phyloP scores from a whole-genome alignment of 2,329 filamentous ascomycete genomes.

The Penicillium sp. region DNA sequence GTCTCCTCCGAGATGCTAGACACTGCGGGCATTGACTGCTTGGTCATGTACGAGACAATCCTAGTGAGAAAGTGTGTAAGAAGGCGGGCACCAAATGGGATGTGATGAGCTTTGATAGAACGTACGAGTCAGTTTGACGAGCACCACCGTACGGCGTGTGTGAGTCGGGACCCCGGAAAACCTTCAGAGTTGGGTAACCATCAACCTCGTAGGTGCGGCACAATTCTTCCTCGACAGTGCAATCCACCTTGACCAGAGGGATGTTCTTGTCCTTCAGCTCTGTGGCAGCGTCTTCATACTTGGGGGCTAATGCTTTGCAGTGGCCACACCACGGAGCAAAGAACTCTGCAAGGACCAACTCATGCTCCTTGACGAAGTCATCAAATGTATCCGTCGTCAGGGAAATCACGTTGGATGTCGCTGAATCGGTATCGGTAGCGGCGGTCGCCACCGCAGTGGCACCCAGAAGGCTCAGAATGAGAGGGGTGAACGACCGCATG shows the following conservation, averaged over 20 bases:
- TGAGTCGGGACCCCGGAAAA: slow-evolving; percentile 90
- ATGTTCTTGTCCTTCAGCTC: slow-evolving; percentile 52
- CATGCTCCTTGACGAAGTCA: slow-evolving; percentile 79
- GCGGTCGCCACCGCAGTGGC: slow-evolving; percentile 34
- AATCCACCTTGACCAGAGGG: slow-evolving; percentile 63
- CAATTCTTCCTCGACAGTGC: slow-evolving; percentile 89
- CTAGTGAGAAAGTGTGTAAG: slow-evolving; percentile 30
- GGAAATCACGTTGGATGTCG: slow-evolving; percentile 73
- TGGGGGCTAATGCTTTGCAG: slow-evolving; percentile 86
- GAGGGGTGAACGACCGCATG: slow-evolving; percentile 43
- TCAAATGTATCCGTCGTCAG: slow-evolving; percentile 86
- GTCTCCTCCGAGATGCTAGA: slow-evolving; percentile 78
- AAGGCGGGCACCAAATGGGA: not conserved
- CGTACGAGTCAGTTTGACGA: slow-evolving; percentile 75
- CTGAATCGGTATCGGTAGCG: slow-evolving; percentile 33
- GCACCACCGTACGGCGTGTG: slow-evolving; percentile 81
- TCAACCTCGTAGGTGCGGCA: slow-evolving; percentile 89
- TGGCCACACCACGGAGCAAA: slow-evolving; percentile 97
- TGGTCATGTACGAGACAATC: slow-evolving; percentile 88
- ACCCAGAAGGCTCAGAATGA: slow-evolving; percentile 41
- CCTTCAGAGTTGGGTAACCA: slow-evolving; percentile 97
- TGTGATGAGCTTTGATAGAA: slow-evolving; percentile 9
- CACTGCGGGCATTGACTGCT: slow-evolving; percentile 92
- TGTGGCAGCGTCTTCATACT: slow-evolving; percentile 51
- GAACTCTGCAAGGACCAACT: slow-evolving; percentile 94